These are phyloP conservation scores for Candida michaelii DNA, from an alignment of 805 yeast species.

Conservation along the genomic window DNA sequence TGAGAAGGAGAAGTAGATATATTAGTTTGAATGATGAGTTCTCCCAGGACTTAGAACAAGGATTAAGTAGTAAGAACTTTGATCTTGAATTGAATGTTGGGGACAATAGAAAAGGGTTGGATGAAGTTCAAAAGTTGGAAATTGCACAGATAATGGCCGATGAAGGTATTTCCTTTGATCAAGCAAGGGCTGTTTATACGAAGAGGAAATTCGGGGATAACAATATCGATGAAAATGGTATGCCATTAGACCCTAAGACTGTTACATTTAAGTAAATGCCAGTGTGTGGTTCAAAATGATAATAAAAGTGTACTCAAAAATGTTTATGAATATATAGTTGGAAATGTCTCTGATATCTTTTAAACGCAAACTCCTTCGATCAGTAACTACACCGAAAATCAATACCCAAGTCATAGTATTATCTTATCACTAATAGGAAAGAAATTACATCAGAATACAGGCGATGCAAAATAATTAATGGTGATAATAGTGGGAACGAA, in stretches of 20 bases:
- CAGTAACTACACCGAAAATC: too few relatives aligned
- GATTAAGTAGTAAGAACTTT: slow-evolving; percentile 60
- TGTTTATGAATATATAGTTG: background rate
- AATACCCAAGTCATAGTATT: too few relatives aligned
- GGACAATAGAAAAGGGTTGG: slow-evolving; percentile 65
- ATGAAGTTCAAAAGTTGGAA: slow-evolving; percentile 49
- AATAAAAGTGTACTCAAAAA: background rate
- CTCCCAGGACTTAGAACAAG: slow-evolving; percentile 36
- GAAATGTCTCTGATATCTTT: too few relatives aligned
- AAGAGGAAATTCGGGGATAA: slow-evolving; percentile 46
- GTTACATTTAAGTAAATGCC: slow-evolving; percentile 35
- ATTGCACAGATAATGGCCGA: slow-evolving; percentile 56
- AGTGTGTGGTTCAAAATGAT: background rate
- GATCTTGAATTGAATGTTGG: slow-evolving; percentile 47
- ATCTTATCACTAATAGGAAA: too few relatives aligned
- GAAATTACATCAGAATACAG: too few relatives aligned
- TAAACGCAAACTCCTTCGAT: too few relatives aligned
- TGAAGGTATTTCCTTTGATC: slow-evolving; percentile 57
- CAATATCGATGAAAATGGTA: slow-evolving; percentile 62
- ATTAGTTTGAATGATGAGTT: slow-evolving; percentile 14
- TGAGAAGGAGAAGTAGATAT: slow-evolving; percentile 22
- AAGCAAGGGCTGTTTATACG: slow-evolving; percentile 60
- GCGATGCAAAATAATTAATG: too few relatives aligned
- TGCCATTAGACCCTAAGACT: slow-evolving; percentile 66
- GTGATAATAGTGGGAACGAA: too few relatives aligned